Percentiles rank a stretch among this genome's conserved stretches.
Conservation (phyloP, 176 grass and related monocot genomes). For the Olyra latifolia region DNA sequence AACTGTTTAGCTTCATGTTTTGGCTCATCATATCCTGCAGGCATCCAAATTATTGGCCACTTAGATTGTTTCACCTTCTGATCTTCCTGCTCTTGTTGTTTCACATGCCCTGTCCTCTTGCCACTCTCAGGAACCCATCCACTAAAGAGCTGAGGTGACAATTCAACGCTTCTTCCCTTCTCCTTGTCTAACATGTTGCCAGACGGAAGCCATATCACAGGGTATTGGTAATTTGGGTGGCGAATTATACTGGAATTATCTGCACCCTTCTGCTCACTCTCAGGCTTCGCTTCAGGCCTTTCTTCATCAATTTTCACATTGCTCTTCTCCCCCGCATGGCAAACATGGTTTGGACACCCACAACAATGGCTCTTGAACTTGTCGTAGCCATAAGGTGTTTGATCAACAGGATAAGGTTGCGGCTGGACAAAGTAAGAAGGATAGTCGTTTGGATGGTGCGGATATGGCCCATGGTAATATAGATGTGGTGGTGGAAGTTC, state of each 20-base stretch:
- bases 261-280: conserved; percentile 28
- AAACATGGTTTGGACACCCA: conserved; percentile 69
- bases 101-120: conserved; percentile 31
- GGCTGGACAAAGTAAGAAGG: conserved; percentile 45
- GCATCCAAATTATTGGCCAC: conserved; percentile 81
- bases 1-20: conserved; percentile 41
- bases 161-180: conserved; percentile 10
- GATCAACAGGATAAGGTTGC: conserved; percentile 40
- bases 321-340: conserved; percentile 38
- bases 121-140: conserved; percentile 41
- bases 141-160: conserved; percentile 30
- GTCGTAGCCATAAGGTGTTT: conserved; percentile 36
- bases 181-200: conserved; percentile 25
- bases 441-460: conserved; percentile 32
- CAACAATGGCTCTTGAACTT: conserved; percentile 55
- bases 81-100: neutral
- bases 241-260: conserved; percentile 23
- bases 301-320: conserved; percentile 66
- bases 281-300: conserved; percentile 46
- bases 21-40: conserved; percentile 36
- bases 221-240: conserved; percentile 49
- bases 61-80: conserved; percentile 31
- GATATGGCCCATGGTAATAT: conserved; percentile 42
- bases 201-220: conserved; percentile 31
- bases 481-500: conserved; percentile 47